Evolutionary conservation across 2,329 filamentous ascomycete species (phyloP), one percentile per base, ranked within the genome.

Genomic region (Metarhizium brunneum): DNA sequence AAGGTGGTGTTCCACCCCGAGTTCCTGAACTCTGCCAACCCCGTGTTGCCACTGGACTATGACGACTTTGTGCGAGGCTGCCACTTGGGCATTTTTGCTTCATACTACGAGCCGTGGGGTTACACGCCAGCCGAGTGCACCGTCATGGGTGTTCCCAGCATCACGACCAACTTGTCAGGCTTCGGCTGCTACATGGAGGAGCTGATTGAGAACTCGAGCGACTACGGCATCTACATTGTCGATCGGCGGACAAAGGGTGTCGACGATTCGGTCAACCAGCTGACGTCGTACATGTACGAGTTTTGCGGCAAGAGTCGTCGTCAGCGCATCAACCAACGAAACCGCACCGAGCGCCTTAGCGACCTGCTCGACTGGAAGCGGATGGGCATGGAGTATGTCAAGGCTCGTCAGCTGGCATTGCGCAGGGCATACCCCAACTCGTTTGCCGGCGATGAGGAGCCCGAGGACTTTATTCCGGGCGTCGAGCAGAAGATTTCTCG

Each of bases 141-240:
- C 0, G 94, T 97, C 60, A 97, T 97, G 94, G 94, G 94, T 64
- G 92, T 99, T 45, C 94, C 94, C 47, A 96, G 90, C 72, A 96
- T 99, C 73, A 97, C 94, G 11, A 97, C 92, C 32, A 99, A 99
- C 72, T 77, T 99, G 48, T 97, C 94, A 6, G 94, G 94, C 20
- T 99, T 99, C 66, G 94, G 94, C 52, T 97, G 94, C 74, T 97
- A 99, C 73, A 99, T 99, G 94, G 94, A 99, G 72, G 94, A 97
- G 73, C 76, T 97, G 63, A 97, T 99, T 62, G 92, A 97, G 74
- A 97, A 97, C 73, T 95, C 92, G 45, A 88, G 88, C 61, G 94
- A 99, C 72, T 97, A 99, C 68, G 94, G 94, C 62, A 97, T 99
- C 73, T 97, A 97, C 78, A 97, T 99, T 70, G 92, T 99, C 49